Evolutionary conservation across 2,329 filamentous ascomycete genomes (phyloP).

Genomic region (Clonostachys chloroleuca): DNA sequence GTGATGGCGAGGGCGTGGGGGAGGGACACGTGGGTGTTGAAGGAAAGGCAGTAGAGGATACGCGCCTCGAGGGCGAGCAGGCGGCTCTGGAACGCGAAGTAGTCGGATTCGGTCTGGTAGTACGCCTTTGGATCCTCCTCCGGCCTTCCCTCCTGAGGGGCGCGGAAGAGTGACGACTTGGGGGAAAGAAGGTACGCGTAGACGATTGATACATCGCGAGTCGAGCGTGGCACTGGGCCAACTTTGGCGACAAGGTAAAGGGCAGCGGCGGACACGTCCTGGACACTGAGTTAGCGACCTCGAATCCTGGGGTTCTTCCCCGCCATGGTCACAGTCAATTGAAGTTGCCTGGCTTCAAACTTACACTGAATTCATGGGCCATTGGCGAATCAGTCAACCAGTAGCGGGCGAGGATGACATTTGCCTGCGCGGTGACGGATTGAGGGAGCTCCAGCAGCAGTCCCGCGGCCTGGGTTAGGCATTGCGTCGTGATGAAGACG

Average conservation of each 20-base stretch:
- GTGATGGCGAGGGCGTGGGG: constrained; percentile 86
- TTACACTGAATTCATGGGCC: constrained; percentile 52
- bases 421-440: constrained; percentile 79
- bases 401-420: constrained; percentile 76
- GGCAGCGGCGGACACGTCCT: constrained; percentile 78
- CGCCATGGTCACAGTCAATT: not conserved
- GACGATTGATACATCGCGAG: constrained; percentile 78
- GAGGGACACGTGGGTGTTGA: constrained; percentile 79
- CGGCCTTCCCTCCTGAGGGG: constrained; percentile 19
- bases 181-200: constrained; percentile 75
- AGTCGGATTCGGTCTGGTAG: constrained; percentile 70
- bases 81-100: constrained; percentile 57
- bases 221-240: constrained; percentile 69
- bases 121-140: constrained; percentile 46
- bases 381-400: constrained; percentile 61
- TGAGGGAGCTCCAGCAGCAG: constrained; percentile 81
- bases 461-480: constrained; percentile 73
- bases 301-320: no score
- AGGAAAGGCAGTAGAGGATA: constrained; percentile 71
- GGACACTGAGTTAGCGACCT: not conserved
- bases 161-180: constrained; percentile 49
- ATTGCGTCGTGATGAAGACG: constrained; percentile 67
- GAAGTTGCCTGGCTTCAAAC: constrained; percentile 5
- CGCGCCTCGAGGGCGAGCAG: constrained; percentile 73
- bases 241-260: constrained; percentile 83